These are phyloP conservation scores for Capsicum baccatum DNA, from an alignment of 257 asterid genomes.

Conservation along the genomic window DNA sequence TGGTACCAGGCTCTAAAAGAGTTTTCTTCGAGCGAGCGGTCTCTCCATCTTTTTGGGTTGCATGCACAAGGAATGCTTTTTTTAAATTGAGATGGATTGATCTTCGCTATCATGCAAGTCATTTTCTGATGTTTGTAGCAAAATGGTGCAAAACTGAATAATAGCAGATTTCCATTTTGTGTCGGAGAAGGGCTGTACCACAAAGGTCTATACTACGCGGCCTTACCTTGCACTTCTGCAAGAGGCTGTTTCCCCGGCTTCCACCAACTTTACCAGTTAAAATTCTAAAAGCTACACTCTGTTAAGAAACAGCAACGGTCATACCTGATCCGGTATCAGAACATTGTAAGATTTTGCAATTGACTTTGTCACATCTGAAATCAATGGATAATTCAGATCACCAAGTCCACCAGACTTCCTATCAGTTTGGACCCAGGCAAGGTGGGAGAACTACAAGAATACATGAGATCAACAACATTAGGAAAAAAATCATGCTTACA, in stretches of 20 bases:
- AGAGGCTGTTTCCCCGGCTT: no score
- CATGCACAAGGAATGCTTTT: no score
- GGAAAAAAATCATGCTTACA: neutral
- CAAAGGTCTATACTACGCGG: no score
- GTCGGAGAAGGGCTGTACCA: no score
- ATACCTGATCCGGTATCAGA: slow-evolving; percentile 81
- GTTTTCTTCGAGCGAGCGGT: no score
- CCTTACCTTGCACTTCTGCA: no score
- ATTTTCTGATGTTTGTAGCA: neutral
- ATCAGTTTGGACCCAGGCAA: slow-evolving; percentile 98
- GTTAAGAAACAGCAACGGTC: neutral
- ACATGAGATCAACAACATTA: slow-evolving; percentile 7
- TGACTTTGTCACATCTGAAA: slow-evolving; percentile 88
- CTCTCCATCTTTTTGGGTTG: no score
- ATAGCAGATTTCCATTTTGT: neutral
- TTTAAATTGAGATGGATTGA: no score
- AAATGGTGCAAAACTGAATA: neutral
- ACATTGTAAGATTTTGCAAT: slow-evolving; percentile 69
- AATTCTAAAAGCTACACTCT: neutral
- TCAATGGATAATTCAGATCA: slow-evolving; percentile 80
- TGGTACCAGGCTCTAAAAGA: no score
- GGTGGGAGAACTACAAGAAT: slow-evolving; percentile 58
- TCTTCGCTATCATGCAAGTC: neutral
- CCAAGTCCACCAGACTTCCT: slow-evolving; percentile 97
- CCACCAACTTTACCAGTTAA: neutral